Evolutionary conservation across 768 basidiomycete species (phyloP).

Genomic region (Tulasnella sp.): DNA sequence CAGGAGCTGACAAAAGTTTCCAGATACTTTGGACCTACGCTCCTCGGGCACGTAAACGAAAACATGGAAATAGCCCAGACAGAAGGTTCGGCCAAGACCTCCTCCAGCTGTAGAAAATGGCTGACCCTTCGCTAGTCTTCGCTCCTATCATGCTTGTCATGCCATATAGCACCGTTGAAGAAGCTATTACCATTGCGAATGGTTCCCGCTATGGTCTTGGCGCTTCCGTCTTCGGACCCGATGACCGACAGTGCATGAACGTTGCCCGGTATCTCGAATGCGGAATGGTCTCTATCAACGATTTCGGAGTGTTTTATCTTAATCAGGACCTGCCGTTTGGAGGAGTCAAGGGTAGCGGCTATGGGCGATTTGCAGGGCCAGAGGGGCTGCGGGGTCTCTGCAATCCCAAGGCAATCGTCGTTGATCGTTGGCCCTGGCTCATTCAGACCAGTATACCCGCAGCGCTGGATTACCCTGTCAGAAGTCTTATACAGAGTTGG

Average conservation of each 20-base stretch:
- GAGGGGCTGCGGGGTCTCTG: slow-evolving; percentile 86
- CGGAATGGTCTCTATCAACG: slow-evolving; percentile 96
- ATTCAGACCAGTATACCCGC: slow-evolving; percentile 78
- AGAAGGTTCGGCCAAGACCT: slow-evolving; percentile 48
- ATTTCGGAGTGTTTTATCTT: slow-evolving; percentile 82
- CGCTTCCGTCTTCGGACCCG: slow-evolving; percentile 86
- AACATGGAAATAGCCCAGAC: slow-evolving; percentile 64
- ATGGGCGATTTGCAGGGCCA: slow-evolving; percentile 89
- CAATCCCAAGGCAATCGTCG: slow-evolving; percentile 75
- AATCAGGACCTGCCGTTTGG: slow-evolving; percentile 94
- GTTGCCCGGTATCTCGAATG: slow-evolving; percentile 77
- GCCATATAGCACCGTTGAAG: slow-evolving; percentile 68
- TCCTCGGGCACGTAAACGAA: slow-evolving; percentile 64
- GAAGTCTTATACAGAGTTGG: slow-evolving; percentile 63
- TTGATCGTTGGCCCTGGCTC: slow-evolving; percentile 73
- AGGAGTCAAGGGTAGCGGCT: slow-evolving; percentile 81
- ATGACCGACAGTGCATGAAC: slow-evolving; percentile 60
- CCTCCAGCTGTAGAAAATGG: neutral
- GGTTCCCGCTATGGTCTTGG: slow-evolving; percentile 81
- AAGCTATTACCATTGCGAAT: slow-evolving; percentile 82
- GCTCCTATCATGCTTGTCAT: slow-evolving; percentile 85
- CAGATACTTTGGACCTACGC: slow-evolving; percentile 70
- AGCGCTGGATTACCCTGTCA: slow-evolving; percentile 75
- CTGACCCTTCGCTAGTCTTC: slow-evolving; percentile 47
- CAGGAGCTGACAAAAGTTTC: neutral